These are phyloP conservation scores for Podospora fimiseda DNA, from an alignment of 495 filamentous ascomycete species.

Conservation along the genomic window DNA sequence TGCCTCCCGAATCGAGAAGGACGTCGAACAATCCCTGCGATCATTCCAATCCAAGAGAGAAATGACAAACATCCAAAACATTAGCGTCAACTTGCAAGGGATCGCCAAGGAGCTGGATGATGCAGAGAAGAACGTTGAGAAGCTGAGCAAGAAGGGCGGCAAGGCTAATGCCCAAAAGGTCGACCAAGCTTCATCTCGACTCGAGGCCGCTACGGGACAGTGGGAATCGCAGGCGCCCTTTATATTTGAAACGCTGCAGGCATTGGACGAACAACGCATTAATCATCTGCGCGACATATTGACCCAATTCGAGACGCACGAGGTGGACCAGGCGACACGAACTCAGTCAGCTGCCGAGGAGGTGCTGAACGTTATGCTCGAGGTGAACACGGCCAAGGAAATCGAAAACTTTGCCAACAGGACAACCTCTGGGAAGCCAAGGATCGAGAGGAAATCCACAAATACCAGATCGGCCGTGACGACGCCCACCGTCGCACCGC, in stretches of 20 bases:
- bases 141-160: constrained; percentile 70
- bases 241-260: constrained; percentile 90
- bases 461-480: constrained; percentile 34
- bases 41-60: constrained; percentile 65
- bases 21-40: constrained; percentile 81
- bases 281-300: constrained; percentile 90
- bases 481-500: constrained; percentile 25
- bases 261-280: constrained; percentile 78
- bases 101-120: constrained; percentile 81
- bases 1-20: constrained; percentile 77
- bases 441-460: constrained; percentile 37
- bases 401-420: constrained; percentile 73
- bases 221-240: constrained; percentile 97
- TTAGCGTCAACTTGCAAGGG: constrained; percentile 70
- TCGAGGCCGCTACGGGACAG: constrained; percentile 71
- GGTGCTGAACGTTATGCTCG: constrained; percentile 77
- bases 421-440: constrained; percentile 44
- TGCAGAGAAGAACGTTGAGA: constrained; percentile 82
- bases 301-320: constrained; percentile 88
- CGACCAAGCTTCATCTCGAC: constrained; percentile 63
- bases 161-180: constrained; percentile 77
- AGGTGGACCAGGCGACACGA: constrained; percentile 79
- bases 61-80: constrained; percentile 75
- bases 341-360: constrained; percentile 70
- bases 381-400: constrained; percentile 81